Evolutionary conservation across 352 stramenopile species (phyloP), one percentile per base, ranked within the genome.

Genomic region (Aphanomyces euteiches): DNA sequence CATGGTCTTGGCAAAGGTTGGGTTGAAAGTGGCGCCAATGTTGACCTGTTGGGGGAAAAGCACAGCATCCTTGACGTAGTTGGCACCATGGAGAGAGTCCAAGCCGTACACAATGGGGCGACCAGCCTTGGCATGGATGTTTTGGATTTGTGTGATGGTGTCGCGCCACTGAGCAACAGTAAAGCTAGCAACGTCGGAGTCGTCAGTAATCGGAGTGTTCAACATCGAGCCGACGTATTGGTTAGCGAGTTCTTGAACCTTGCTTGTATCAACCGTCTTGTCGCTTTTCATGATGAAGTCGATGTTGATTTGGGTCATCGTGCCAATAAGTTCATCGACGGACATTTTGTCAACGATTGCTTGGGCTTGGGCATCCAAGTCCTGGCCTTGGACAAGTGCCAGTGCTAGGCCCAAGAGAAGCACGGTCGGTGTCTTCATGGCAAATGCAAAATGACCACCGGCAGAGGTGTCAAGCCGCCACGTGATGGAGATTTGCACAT

Each of bases 301-400:
- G 56, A 96, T 83, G 69, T 90, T 87, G 75, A 96, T 83, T 74
- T 96, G 88, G 28, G 81, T 84, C 86, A 96, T 92, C 74, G 94
- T 85, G 5, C 84, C 84, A 45, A 96, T 73, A 50, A 88, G 82
- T 17, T 87, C 78, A 40, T 89, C 83, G 21, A 85, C 73, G 40
- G 69, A 78, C 75, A 67, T 67, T 6, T 5, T 17, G 17, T 47
- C 40, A 40, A 67, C 59, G n/a, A 38, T 53, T 3, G 38, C 59
- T 13, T 48, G 15, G 10, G 59, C 59, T 15, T 56, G 39, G 5
- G 59, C 59, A 36, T 53, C 19, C 7, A 40, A 56, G 59, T 67
- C 59, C 85, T 2, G 73, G 65, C 1, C 73, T 45, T 2, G 64
- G 66, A 8, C 87, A 87, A 0, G 78, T 86, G 74, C 93, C 95